Evolutionary conservation across 1,284 basidiomycete species (phyloP), one percentile per base, ranked within the genome.

Genomic region (Hemileia vastatrix): DNA sequence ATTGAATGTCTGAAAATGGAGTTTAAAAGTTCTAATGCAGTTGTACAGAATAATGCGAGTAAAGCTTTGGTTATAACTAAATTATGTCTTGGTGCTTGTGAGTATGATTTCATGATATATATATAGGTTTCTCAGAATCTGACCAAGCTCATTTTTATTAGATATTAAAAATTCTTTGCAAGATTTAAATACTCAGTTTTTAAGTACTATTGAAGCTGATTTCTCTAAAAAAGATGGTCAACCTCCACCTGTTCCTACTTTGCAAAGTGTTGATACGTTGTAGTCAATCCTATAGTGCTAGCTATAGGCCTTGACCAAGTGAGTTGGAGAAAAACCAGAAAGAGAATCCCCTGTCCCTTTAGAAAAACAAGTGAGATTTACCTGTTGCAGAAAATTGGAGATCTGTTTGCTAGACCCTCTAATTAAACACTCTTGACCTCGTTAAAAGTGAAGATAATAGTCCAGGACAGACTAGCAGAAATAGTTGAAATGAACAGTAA

Each of bases 31-130:
- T 91, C 95, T 1, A 98, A 98, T 77, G 93, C 93, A 1, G 81
- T 85, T 8, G 95, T 98, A 24, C 84, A 95, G 53, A 90, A 89
- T 3, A 95, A 85, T 73, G 95, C 95, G n/a, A 98, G 93, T 1
- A 92, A 91, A 74, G 82, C 90, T 0, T 78, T 98, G 48, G 90
- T 97, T 11, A 94, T 92, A 2, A 81, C 98, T 33, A 91, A 88
- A 69, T 77, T 96, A 56, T 97, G 90, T 76, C 87, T 94, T 49
- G 95, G 95, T 11, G 79, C 88, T 47, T 85, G 90, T 91, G 71
- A 71, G 86, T 78, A 4, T 15, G 21, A 15, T 18, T 48, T 18
- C 27, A 19, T 43, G 9, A 19, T 54, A 19, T 11, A 31, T 6
- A 19, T 54, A 23, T 15, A 54, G n/a, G 33, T 19, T 36, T 21